Evolutionary conservation across 2,329 filamentous ascomycete species (phyloP).

Genomic region (Penicillium olsonii): DNA sequence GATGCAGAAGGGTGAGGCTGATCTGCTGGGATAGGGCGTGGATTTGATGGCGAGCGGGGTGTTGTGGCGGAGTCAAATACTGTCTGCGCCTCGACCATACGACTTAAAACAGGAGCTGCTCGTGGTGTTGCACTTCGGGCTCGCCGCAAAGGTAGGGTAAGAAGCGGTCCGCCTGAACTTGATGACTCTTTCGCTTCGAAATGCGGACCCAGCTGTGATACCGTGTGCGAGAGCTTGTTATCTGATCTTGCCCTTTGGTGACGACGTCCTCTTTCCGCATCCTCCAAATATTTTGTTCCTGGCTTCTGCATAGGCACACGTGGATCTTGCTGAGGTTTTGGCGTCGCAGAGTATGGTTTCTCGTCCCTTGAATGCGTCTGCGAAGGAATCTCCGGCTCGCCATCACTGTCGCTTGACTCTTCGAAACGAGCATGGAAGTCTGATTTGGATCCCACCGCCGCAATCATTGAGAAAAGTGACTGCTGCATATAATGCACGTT

Average conservation of each 20-base stretch:
- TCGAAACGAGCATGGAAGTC: constrained; percentile 83
- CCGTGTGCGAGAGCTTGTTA: constrained; percentile 59
- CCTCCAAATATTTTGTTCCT: constrained; percentile 9
- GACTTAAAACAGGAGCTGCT: constrained; percentile 71
- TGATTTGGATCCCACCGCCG: constrained; percentile 78
- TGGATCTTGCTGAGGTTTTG: constrained; percentile 4
- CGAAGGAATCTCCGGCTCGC: constrained; percentile 42
- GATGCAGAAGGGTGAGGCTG: constrained; percentile 49
- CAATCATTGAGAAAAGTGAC: constrained; percentile 90
- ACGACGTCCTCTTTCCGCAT: constrained; percentile 42
- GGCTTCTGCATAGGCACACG: constrained; percentile 1
- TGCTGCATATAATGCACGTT: constrained; percentile 77
- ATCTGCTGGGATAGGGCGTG: constrained; percentile 52
- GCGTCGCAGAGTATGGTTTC: constrained; percentile 3
- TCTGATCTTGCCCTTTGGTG: constrained; percentile 66
- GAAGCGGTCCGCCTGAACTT: constrained; percentile 18
- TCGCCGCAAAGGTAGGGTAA: constrained; percentile 22
- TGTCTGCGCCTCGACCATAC: constrained; percentile 72
- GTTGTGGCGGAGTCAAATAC: constrained; percentile 49
- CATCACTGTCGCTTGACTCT: constrained; percentile 79
- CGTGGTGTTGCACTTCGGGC: constrained; percentile 46
- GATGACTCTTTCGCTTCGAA: constrained; percentile 27
- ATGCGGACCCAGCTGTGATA: constrained; percentile 57
- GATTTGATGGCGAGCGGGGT: constrained; percentile 21
- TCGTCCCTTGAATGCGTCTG: constrained; percentile 11